phyloP scores from a whole-genome alignment of 345 rosid genomes.

The Aethionema arabicum region DNA sequence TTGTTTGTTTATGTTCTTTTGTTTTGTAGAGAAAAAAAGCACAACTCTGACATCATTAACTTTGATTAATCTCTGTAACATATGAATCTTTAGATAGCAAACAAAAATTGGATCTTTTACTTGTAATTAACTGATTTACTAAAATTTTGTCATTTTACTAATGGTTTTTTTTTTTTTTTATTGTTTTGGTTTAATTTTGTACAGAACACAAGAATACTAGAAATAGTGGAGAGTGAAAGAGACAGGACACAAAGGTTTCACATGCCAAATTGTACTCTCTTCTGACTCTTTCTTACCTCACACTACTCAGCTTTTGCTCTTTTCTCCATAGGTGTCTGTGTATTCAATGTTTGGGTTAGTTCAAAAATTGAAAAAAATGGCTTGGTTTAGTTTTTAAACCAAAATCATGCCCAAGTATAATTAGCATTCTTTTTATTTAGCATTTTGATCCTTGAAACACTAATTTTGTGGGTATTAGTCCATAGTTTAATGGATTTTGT shows the following conservation, averaged over 20 bases:
- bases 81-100: constrained; percentile 21
- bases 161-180: constrained; percentile 2
- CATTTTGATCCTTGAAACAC: no score
- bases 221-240: constrained; percentile 36
- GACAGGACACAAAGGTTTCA: constrained; percentile 37
- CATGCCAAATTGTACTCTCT: constrained; percentile 35
- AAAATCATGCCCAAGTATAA: not conserved
- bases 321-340: constrained; percentile 17
- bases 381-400: not conserved
- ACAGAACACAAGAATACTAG: constrained; percentile 26
- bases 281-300: constrained; percentile 4
- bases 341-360: constrained; percentile 10
- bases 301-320: constrained; percentile 26
- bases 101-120: constrained; percentile 3
- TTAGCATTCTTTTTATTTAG: no score
- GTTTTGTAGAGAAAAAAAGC: constrained; percentile 10
- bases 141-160: constrained; percentile 2
- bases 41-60: constrained; percentile 11
- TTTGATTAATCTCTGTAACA: constrained; percentile 20
- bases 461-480: no score
- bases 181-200: not conserved
- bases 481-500: no score
- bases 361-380: not conserved
- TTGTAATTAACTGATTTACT: constrained; percentile 4
- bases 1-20: not conserved